These are phyloP conservation scores for Penicillium lividum DNA, from an alignment of 495 filamentous ascomycete species.

Conservation along the genomic window DNA sequence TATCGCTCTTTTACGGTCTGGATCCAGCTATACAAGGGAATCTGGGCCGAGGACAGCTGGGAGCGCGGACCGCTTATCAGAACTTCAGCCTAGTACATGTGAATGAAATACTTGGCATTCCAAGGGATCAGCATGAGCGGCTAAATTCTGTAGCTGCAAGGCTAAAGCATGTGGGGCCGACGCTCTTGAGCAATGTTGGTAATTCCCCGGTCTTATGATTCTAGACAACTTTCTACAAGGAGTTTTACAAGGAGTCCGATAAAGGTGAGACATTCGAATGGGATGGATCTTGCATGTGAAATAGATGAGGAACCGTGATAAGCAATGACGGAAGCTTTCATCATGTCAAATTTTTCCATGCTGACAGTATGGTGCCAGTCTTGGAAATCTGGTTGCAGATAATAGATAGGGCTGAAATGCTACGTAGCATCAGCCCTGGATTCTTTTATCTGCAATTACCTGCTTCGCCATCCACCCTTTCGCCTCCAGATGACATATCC, in stretches of 20 bases:
- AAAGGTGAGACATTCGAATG: background rate
- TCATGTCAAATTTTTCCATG: background rate
- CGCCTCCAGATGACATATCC: background rate
- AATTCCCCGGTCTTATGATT: background rate
- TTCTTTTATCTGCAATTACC: background rate
- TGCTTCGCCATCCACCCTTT: background rate
- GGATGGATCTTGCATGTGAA: background rate
- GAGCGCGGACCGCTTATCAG: background rate
- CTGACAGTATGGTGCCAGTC: background rate
- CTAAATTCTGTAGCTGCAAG: slow-evolving; percentile 23
- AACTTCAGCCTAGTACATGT: background rate
- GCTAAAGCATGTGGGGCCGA: slow-evolving; percentile 15
- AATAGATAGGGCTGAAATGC: background rate
- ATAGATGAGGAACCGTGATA: background rate
- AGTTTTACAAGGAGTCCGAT: background rate
- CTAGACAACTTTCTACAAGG: background rate
- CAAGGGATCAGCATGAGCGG: slow-evolving; percentile 16
- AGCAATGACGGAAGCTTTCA: background rate
- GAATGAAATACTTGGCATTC: slow-evolving; percentile 2
- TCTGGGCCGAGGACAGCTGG: background rate
- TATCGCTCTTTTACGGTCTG: background rate
- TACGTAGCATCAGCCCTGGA: background rate
- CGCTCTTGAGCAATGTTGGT: background rate
- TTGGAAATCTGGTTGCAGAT: background rate
- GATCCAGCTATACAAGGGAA: background rate